Conservation (phyloP, 2,329 filamentous ascomycete genomes). For the Ceratocystis variospora region DNA sequence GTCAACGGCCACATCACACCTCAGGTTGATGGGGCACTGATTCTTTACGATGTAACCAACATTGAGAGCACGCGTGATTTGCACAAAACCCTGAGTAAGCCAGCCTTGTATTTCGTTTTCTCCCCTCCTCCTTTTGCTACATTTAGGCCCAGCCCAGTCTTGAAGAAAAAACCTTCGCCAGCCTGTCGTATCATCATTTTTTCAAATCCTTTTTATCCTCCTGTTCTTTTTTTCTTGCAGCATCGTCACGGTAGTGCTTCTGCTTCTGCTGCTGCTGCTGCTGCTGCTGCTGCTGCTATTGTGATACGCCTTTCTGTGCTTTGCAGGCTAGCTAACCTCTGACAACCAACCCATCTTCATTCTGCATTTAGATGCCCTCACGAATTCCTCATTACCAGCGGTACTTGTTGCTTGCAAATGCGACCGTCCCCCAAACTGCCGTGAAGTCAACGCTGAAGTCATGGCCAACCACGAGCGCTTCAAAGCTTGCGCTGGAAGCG, state of each 20-base stretch:
- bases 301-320: background rate
- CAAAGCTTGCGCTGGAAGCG: constrained; percentile 55
- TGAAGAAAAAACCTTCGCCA: background rate
- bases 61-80: constrained; percentile 60
- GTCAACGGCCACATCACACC: constrained; percentile 59
- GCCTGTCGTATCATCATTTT: background rate
- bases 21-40: constrained; percentile 66
- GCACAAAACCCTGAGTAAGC: constrained; percentile 66
- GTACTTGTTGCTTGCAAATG: constrained; percentile 83
- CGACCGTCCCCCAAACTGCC: constrained; percentile 57
- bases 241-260: too few species aligned
- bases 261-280: too few species aligned
- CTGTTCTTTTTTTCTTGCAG: background rate
- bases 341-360: background rate
- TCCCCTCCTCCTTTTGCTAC: background rate
- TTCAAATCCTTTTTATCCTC: background rate
- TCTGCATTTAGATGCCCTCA: constrained; percentile 48
- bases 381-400: constrained; percentile 58
- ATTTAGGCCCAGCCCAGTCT: background rate
- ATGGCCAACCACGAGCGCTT: constrained; percentile 50
- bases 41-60: constrained; percentile 79
- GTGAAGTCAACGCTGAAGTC: constrained; percentile 55
- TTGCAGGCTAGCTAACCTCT: background rate
- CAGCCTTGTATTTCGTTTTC: constrained; percentile 29
- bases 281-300: too few species aligned